Percentiles rank a stretch among this genome's conserved stretches.
phyloP scores from a whole-genome alignment of 768 basidiomycete species.

The Suillus weaverae region DNA sequence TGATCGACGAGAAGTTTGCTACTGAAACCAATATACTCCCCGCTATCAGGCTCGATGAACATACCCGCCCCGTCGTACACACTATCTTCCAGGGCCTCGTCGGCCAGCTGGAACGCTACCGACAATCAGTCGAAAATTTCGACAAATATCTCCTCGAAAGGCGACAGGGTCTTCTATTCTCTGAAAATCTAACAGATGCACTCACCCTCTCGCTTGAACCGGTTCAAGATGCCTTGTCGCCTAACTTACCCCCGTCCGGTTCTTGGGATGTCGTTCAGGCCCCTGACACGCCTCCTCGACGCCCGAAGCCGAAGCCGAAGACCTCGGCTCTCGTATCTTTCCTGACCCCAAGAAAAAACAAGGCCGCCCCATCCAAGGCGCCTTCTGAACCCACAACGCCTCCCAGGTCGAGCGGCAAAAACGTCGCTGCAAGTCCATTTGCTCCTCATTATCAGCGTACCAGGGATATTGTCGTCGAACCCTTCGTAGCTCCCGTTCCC shows the following conservation, averaged over 20 bases:
- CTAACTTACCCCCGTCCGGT: constrained; percentile 23
- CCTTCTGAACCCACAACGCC: constrained; percentile 47
- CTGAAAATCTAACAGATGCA: constrained; percentile 90
- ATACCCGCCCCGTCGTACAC: constrained; percentile 76
- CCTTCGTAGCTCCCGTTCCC: constrained; percentile 63
- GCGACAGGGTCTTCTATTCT: constrained; percentile 85
- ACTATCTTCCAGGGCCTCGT: constrained; percentile 80
- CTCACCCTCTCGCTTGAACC: constrained; percentile 72
- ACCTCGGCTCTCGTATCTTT: constrained; percentile 72
- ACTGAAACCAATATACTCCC: constrained; percentile 59
- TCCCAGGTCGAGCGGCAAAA: constrained; percentile 41
- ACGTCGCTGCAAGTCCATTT: constrained; percentile 72
- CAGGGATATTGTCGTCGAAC: constrained; percentile 65
- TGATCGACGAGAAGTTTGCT: constrained; percentile 63
- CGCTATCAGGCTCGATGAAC: constrained; percentile 68
- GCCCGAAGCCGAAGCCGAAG: constrained; percentile 51
- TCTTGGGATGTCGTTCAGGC: constrained; percentile 27
- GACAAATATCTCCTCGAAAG: constrained; percentile 84
- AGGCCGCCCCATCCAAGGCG: constrained; percentile 35
- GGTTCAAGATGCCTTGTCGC: constrained; percentile 38
- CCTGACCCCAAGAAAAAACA: constrained; percentile 74
- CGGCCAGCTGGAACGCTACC: constrained; percentile 78
- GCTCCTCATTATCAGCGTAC: constrained; percentile 84
- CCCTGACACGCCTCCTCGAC: constrained; percentile 34
- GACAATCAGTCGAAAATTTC: constrained; percentile 71